Base-by-base conservation (phyloP, 306 rosid species). In the Cercis canadensis region DNA sequence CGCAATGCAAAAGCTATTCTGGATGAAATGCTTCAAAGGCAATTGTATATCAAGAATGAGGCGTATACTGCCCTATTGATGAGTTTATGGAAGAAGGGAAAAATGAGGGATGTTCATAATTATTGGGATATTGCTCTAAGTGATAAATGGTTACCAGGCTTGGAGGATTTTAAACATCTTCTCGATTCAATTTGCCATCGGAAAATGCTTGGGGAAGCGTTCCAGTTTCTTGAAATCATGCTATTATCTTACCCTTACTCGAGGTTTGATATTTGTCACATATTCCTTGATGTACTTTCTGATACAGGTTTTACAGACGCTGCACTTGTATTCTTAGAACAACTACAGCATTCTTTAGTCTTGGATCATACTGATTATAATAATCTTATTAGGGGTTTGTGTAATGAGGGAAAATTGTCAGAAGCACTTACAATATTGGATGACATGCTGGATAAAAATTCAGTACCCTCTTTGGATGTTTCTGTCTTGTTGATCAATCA, bases 171-270 rank as follows among this genome's bases (percentile, higher is more conserved):
- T 78, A 75, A 84, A 78, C 49, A 49, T 49, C 87, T 94, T 67
- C 55, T 86, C 5, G 65, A 67, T 17, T 79, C 72, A 78, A 80
- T 89, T 67, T 87, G 95, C 79, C 73, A 75, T 61, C 46, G 21
- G 49, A 80, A 85, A 67, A 72, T 80, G 86, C 61, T 84, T 4
- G 57, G 50, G 8, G 83, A 94, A 81, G 92, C 86, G 46, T 67
- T 89, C 24, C 82, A 78, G 75, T 81, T 87, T 71, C 85, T 94
- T 74, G 88, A 90, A 80, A 73, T 66, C 78, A 84, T 90, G 90
- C 69, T 90, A 73, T 51, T 76, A 16, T 80, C 88, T 57, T 41
- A 73, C 81, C 88, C 90, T 75, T 58, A 52, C 62, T 75, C 36
- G 53, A 83, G 84, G 80, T 75, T 64, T n/a, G 83, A 84, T 64